phyloP scores from a whole-genome alignment of 2,329 filamentous ascomycete species.

The Aspergillus chevalieri region DNA sequence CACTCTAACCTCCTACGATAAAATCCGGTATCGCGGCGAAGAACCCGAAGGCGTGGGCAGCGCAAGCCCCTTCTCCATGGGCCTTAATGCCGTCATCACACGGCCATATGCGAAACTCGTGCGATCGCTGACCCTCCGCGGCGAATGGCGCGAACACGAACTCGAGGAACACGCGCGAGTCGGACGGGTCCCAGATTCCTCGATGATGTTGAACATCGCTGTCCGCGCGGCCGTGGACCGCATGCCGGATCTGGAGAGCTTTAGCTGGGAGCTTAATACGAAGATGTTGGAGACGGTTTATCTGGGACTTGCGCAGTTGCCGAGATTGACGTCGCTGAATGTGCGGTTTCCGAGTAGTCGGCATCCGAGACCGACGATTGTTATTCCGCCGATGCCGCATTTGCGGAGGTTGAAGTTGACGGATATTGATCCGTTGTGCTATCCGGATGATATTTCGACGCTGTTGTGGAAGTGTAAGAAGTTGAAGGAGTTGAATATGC shows the following conservation, averaged over 20 bases:
- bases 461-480: constrained; percentile 50
- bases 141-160: constrained; percentile 54
- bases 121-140: constrained; percentile 46
- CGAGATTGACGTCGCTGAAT: constrained; percentile 48
- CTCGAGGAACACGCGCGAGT: constrained; percentile 52
- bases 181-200: constrained; percentile 57
- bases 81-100: constrained; percentile 56
- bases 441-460: constrained; percentile 56
- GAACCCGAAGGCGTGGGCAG: constrained; percentile 56
- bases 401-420: constrained; percentile 49
- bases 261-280: constrained; percentile 57
- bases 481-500: constrained; percentile 50
- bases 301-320: constrained; percentile 47
- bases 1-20: constrained; percentile 52
- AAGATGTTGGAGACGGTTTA: constrained; percentile 57
- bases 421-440: constrained; percentile 59
- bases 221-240: constrained; percentile 54
- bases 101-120: constrained; percentile 50
- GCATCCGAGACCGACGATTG: constrained; percentile 51
- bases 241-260: constrained; percentile 51
- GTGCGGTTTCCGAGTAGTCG: constrained; percentile 52
- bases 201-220: constrained; percentile 58
- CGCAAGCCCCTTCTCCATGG: constrained; percentile 59
- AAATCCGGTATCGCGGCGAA: constrained; percentile 54
- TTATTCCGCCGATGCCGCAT: constrained; percentile 53